phyloP scores from a whole-genome alignment of 768 basidiomycete species.

The Leccinum olivaceopallidum region DNA sequence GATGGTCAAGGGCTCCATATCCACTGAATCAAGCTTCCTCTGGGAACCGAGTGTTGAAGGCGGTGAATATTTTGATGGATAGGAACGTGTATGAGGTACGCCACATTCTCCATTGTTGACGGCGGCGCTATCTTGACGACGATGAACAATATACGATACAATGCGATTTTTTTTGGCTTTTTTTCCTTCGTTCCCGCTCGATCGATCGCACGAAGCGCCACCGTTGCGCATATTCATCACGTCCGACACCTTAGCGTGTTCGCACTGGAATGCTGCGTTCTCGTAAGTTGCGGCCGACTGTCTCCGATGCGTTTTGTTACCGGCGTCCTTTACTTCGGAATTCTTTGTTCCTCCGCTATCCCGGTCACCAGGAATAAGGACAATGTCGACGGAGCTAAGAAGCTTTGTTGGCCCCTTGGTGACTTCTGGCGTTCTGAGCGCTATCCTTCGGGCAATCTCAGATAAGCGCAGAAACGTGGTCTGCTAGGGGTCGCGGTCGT shows the following conservation, averaged over 20 bases:
- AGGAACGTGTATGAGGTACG: constrained; percentile 13
- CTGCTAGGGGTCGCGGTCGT: constrained; percentile 2
- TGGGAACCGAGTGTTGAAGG: constrained; percentile 4
- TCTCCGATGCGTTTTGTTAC: constrained; percentile 12
- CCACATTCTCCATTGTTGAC: constrained; percentile 12
- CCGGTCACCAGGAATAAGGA: constrained; percentile 22
- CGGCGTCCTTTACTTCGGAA: constrained; percentile 6
- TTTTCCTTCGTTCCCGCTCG: constrained; percentile 5
- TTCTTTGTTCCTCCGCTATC: constrained; percentile 5
- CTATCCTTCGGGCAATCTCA: constrained; percentile 18
- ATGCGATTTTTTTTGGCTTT: constrained; percentile 2
- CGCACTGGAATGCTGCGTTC: constrained; percentile 3
- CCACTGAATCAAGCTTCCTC: constrained; percentile 16
- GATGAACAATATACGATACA: constrained; percentile 1
- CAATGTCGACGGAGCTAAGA: constrained; percentile 16
- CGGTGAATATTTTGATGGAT: constrained; percentile 5
- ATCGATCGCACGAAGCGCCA: constrained; percentile 22
- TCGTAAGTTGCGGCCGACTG: constrained; percentile 17
- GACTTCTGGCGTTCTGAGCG: constrained; percentile 15
- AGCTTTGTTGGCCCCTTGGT: constrained; percentile 10
- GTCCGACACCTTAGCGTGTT: not conserved
- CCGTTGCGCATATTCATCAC: constrained; percentile 10
- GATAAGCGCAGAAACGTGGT: constrained; percentile 15
- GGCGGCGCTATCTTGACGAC: constrained; percentile 11
- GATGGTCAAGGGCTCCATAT: constrained; percentile 1